Evolutionary conservation across 352 stramenopile genomes (phyloP), one percentile per base, ranked within the genome.

Genomic region (Thalassiosira exigua): DNA sequence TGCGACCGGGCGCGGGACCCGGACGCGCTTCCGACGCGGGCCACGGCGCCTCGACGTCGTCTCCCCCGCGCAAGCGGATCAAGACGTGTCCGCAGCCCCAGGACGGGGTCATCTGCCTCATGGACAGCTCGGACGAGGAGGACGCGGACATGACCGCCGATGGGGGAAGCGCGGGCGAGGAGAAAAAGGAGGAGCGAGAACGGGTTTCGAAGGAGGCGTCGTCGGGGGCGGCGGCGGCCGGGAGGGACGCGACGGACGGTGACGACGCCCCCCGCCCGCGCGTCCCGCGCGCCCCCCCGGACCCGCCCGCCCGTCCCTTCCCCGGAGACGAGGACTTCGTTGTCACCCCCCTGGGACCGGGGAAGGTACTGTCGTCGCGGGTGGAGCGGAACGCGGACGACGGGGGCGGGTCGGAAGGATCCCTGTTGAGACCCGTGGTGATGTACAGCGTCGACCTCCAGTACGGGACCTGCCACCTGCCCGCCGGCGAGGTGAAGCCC

Each of bases 111-210:
- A 84, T 84, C 46, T 59, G 52, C 58, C 61, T 84, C 19, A 46
- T 84, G 29, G 75, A 84, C 59, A 80, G 69, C 53, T 80, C 68
- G 32, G 75, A 80, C 71, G 71, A 80, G 12, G 69, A 80, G 48
- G 75, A 78, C 22, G 59, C 70, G 0, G 53, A 61, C 14, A 33
- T 51, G 12, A 12, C 36, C 27, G 11, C 46, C 22, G n/a, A 27
- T 11, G 46, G 7, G 5, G 46, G 46, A 4, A 22, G 39, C 1
- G 69, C 75, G 48, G 75, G 73, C 22, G 59, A 76, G 0, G 53
- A 61, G 19, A 33, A 27, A 9, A 12, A 22, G 30, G 11, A 9
- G 9, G n/a, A 27, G n/a, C 9, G 7, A 11, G 46, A 19, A 4
- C 21, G 39, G 3, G 17, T 27, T 7, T 11, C 17, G 11, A 11